Evolutionary conservation across 495 filamentous ascomycete species (phyloP).

Genomic region (Aspergillus sclerotioniger): DNA sequence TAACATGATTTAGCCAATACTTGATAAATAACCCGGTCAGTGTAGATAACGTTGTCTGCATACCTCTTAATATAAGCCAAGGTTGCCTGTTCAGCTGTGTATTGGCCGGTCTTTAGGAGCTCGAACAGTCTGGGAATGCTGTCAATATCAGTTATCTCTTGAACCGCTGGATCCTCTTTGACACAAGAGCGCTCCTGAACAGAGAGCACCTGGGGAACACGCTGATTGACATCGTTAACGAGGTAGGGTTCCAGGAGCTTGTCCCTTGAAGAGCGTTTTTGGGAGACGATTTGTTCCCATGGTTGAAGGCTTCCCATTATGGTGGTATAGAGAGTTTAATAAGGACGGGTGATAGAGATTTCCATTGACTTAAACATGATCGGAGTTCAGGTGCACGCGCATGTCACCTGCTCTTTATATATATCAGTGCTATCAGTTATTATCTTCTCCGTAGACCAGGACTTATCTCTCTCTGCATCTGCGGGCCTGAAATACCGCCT

Average conservation of each 20-base stretch:
- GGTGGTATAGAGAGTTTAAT: background rate
- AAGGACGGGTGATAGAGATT: background rate
- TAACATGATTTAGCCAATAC: background rate
- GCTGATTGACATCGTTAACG: constrained; percentile 25
- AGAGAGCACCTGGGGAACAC: constrained; percentile 21
- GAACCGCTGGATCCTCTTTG: constrained; percentile 20
- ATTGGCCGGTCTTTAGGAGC: constrained; percentile 34
- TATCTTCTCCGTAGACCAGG: no score
- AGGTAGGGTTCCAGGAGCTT: constrained; percentile 31
- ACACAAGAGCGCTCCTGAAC: constrained; percentile 28
- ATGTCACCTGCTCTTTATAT: background rate
- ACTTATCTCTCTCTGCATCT: no score
- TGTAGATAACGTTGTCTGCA: background rate
- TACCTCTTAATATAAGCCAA: constrained; percentile 52
- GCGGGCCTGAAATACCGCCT: no score
- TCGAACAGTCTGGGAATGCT: constrained; percentile 33
- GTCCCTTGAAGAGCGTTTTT: constrained; percentile 32
- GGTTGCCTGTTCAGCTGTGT: constrained; percentile 42
- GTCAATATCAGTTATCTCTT: constrained; percentile 42
- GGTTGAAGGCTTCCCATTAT: constrained; percentile 21
- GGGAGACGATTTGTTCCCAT: constrained; percentile 33
- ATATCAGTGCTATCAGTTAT: background rate
- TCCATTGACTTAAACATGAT: no score
- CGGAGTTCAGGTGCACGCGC: background rate
- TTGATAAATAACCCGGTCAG: background rate